A percentile compares a stretch with the other conserved stretches of the same genome.
phyloP scores from a whole-genome alignment of 2,329 filamentous ascomycete genomes.

The Metarhizium rileyi region DNA sequence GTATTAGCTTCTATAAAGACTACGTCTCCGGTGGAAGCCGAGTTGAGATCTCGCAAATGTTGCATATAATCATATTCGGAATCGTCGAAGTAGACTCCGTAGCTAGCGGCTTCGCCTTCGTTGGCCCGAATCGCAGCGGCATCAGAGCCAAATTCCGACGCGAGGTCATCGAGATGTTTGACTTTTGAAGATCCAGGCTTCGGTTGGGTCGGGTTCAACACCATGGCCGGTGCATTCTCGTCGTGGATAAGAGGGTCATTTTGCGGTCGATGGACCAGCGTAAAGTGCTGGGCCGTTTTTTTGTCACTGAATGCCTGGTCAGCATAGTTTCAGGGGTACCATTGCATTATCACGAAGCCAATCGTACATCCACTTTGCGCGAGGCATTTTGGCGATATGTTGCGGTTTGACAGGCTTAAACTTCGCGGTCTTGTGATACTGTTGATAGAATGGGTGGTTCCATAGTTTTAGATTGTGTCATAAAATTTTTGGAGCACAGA shows the following conservation, averaged over 20 bases:
- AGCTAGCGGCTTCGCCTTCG: constrained; percentile 89
- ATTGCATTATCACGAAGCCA: neutral
- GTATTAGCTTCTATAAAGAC: constrained; percentile 74
- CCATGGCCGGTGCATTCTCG: constrained; percentile 76
- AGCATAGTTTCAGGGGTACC: constrained; percentile 7
- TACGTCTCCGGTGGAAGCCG: constrained; percentile 56
- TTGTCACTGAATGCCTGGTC: constrained; percentile 48
- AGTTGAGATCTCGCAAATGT: constrained; percentile 81
- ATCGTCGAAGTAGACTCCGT: constrained; percentile 93
- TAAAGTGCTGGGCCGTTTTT: constrained; percentile 86
- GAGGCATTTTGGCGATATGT: constrained; percentile 51
- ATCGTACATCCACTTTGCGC: constrained; percentile 58
- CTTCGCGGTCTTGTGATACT: constrained; percentile 2
- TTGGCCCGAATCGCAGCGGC: constrained; percentile 63
- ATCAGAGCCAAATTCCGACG: constrained; percentile 62
- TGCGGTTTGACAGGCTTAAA: neutral
- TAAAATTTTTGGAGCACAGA: constrained; percentile 21
- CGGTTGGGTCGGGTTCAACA: constrained; percentile 62
- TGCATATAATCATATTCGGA: constrained; percentile 99
- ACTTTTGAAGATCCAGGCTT: constrained; percentile 31
- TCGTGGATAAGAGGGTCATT: constrained; percentile 97
- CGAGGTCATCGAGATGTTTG: constrained; percentile 67
- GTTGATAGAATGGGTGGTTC: constrained; percentile 7
- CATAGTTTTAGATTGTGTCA: constrained; percentile 13
- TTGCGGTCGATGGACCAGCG: constrained; percentile 89